Base-by-base conservation (phyloP, 129 eudicot species). In the Helichrysum umbraculigerum region DNA sequence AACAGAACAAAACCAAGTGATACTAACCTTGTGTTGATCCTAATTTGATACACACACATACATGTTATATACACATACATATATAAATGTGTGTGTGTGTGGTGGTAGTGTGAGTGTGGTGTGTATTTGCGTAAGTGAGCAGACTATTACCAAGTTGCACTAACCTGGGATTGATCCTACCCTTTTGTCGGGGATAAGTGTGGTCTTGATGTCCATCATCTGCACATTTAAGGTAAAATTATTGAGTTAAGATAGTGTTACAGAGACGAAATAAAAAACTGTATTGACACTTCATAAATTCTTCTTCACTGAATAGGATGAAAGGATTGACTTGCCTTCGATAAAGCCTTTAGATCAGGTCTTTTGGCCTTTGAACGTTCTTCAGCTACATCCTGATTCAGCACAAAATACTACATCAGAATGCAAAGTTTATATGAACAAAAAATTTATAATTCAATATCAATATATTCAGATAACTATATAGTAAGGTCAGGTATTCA, bases 151-250 rank as follows among this genome's bases (percentile, higher is more conserved):
- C 21, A 19, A 25, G 2, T 28, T 5, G 19, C 57, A 81, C 87
- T 3, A 79, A 95, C 99, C 99, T 83, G 97, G 99, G 78, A 95
- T 81, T 42, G 87, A 61, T 39, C 99, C 99, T 78, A 87, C 39
- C 77, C 87, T 41, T 44, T 71, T 89, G 20, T 59, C 51, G 4
- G 87, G 87, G 63, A 25, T 30, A 47, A 87, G 63, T 59, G 75
- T 78, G 47, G 79, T 51, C 7, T 79, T 75, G 1, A 79, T 61
- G 32, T 78, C 28, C 74, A 41, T 78, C 99, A 95, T 95, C 99
- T 95, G 92, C 76, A 11, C n/a, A 6, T 64, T 75, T 21, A 75
- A 50, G 16, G 35, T 33, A 64, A n/a, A 62, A 41, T 22, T 21
- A 56, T 51, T 66, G 22, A 47, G 42, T 21, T 11, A 8, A 21